Percentiles rank a stretch among this genome's conserved stretches.
phyloP scores from a whole-genome alignment of 2,329 filamentous ascomycete species.

The Pseudogymnoascus destructans region DNA sequence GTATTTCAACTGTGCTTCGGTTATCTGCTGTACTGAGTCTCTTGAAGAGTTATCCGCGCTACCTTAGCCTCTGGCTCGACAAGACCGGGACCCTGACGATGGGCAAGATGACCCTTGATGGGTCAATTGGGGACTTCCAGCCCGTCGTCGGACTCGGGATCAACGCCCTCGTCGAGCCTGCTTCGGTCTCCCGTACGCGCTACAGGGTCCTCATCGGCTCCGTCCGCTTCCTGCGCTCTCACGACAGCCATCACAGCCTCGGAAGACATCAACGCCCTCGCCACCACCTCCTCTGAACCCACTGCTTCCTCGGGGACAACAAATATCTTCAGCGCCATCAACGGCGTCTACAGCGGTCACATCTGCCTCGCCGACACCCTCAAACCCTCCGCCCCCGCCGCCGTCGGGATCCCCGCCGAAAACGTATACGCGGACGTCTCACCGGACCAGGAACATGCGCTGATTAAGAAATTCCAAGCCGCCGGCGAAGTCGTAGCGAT shows the following conservation, averaged over 20 bases:
- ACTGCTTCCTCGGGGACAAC: conserved; percentile 55
- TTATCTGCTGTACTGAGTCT: too few relatives aligned
- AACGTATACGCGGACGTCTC: conserved; percentile 79
- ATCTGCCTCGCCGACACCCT: conserved; percentile 80
- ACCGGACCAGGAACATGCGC: conserved; percentile 80
- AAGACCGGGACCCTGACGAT: conserved; percentile 93
- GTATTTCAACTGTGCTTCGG: too few relatives aligned
- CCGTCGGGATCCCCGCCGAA: conserved; percentile 65
- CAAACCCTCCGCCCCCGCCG: conserved; percentile 72
- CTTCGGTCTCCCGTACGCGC: conserved; percentile 51
- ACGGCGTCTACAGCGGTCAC: conserved; percentile 66
- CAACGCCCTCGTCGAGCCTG: conserved; percentile 66
- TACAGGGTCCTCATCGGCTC: conserved; percentile 78
- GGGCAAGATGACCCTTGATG: conserved; percentile 88
- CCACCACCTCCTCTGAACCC: conserved; percentile 27
- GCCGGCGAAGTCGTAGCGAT: conserved; percentile 74
- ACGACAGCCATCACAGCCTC: conserved; percentile 53
- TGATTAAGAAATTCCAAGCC: conserved; percentile 64
- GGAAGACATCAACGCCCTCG: conserved; percentile 41
- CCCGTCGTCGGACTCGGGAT: conserved; percentile 77
- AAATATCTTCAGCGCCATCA: conserved; percentile 82
- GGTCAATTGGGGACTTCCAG: conserved; percentile 73
- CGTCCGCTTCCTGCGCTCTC: conserved; percentile 59
- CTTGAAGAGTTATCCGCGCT: too few relatives aligned
- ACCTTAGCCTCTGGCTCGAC: too few relatives aligned